phyloP scores from a whole-genome alignment of 768 basidiomycete species.

The Lactifluus pinguis region DNA sequence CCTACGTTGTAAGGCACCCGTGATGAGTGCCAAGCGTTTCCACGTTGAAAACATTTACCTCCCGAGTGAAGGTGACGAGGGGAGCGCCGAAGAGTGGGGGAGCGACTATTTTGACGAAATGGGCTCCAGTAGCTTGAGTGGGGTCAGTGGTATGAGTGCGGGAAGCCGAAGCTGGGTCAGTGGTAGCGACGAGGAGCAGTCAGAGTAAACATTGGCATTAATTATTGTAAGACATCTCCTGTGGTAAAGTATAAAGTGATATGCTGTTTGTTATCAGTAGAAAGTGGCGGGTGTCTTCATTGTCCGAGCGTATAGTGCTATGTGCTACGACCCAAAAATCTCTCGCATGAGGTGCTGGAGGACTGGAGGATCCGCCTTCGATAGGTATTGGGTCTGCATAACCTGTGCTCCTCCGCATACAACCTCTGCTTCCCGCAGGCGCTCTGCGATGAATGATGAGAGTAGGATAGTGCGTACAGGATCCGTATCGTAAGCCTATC shows the following conservation, averaged over 20 bases:
- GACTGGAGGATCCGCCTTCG: slow-evolving; percentile 63
- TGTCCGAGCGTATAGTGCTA: background rate
- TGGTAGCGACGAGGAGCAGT: slow-evolving; percentile 17
- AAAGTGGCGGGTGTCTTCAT: background rate
- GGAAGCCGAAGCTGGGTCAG: slow-evolving; percentile 20
- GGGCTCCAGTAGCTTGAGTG: slow-evolving; percentile 20
- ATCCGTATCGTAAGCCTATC: slow-evolving; percentile 60
- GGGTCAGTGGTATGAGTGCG: slow-evolving; percentile 16
- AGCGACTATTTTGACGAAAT: slow-evolving; percentile 27
- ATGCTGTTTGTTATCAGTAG: background rate
- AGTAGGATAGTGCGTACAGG: slow-evolving; percentile 61
- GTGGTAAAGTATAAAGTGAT: background rate
- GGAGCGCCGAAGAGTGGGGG: slow-evolving; percentile 53
- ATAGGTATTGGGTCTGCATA: slow-evolving; percentile 54
- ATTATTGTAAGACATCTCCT: background rate
- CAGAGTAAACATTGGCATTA: slow-evolving; percentile 5
- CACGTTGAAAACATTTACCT: slow-evolving; percentile 20
- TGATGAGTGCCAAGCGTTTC: slow-evolving; percentile 57
- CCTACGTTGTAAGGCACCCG: slow-evolving; percentile 62
- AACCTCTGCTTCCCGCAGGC: slow-evolving; percentile 56
- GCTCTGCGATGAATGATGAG: slow-evolving; percentile 46
- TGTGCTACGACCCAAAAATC: slow-evolving; percentile 20
- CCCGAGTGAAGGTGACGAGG: slow-evolving; percentile 31
- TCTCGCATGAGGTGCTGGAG: slow-evolving; percentile 48
- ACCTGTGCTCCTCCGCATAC: slow-evolving; percentile 46